phyloP scores from a whole-genome alignment of 1,284 basidiomycete species.

The Trametes versicolor region DNA sequence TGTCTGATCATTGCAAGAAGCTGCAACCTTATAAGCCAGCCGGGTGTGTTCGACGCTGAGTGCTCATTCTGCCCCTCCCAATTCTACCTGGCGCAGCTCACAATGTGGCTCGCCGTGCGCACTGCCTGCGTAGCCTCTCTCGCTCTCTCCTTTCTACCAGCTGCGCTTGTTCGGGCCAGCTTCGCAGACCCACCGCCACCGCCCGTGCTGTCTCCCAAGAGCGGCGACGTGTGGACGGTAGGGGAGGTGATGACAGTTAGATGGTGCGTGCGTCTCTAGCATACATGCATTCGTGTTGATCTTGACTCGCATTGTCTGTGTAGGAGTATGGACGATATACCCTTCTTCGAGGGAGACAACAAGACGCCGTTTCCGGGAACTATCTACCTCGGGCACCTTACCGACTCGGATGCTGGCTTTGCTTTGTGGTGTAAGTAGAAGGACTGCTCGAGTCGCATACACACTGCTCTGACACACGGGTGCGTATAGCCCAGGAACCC shows the following conservation, averaged over 20 bases:
- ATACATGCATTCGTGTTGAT: too few relatives aligned
- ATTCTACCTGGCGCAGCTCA: too few relatives aligned
- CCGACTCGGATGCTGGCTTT: background rate
- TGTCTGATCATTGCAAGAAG: too few relatives aligned
- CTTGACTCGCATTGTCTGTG: background rate
- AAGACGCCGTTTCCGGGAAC: background rate
- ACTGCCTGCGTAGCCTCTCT: slow-evolving; percentile 1
- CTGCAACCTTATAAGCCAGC: too few relatives aligned
- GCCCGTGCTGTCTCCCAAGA: slow-evolving; percentile 11
- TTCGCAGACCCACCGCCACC: slow-evolving; percentile 5
- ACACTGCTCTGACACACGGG: background rate
- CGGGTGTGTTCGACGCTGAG: too few relatives aligned
- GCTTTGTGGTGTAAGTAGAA: background rate
- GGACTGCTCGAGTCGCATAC: too few relatives aligned
- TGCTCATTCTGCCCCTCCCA: too few relatives aligned
- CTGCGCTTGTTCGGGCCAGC: slow-evolving; percentile 5
- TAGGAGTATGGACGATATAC: background rate
- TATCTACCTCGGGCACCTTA: background rate
- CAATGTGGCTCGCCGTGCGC: too few relatives aligned
- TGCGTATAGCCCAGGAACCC: background rate
- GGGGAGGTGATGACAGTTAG: slow-evolving; percentile 10
- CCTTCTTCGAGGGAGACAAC: background rate
- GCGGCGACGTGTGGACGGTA: slow-evolving; percentile 11
- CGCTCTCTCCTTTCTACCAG: background rate
- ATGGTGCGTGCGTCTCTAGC: slow-evolving; percentile 12